A percentile compares a stretch with the other conserved stretches of the same genome.
phyloP scores from a whole-genome alignment of 768 basidiomycete species.

The Mrakia hoshinonis region DNA sequence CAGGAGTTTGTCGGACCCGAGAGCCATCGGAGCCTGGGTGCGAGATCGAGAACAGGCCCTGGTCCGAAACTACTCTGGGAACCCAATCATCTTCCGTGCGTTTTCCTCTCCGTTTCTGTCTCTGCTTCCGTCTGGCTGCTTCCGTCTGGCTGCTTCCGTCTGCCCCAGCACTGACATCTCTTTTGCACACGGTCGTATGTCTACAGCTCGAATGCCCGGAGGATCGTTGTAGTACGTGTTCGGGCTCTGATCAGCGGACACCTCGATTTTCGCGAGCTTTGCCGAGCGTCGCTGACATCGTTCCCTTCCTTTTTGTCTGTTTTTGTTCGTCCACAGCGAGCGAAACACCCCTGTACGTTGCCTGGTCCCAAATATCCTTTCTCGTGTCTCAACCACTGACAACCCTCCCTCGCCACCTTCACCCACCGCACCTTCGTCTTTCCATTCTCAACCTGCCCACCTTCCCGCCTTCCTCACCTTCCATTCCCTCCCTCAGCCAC shows the following conservation, averaged over 20 bases:
- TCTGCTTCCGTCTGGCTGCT: not conserved
- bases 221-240: not conserved
- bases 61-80: not conserved
- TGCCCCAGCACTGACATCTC: too few relatives aligned
- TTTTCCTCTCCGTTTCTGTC: not conserved
- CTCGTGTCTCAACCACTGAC: not conserved
- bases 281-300: not conserved
- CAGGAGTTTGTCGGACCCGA: constrained; percentile 7
- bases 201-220: not conserved
- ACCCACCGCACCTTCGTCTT: not conserved
- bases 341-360: constrained; percentile 3
- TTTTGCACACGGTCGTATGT: too few relatives aligned
- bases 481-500: not conserved
- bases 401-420: not conserved
- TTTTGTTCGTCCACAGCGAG: not conserved
- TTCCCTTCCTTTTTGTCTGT: too few relatives aligned
- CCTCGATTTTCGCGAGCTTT: not conserved
- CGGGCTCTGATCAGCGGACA: too few relatives aligned
- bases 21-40: constrained; percentile 24
- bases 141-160: too few relatives aligned
- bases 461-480: not conserved
- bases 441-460: not conserved
- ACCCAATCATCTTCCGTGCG: constrained; percentile 18
- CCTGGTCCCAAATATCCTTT: not conserved
- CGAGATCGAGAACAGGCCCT: not conserved